A percentile compares a stretch with the other conserved stretches of the same genome.
Evolutionary conservation across 2,329 filamentous ascomycete species (phyloP).

Genomic region (Chaetomium strumarium): DNA sequence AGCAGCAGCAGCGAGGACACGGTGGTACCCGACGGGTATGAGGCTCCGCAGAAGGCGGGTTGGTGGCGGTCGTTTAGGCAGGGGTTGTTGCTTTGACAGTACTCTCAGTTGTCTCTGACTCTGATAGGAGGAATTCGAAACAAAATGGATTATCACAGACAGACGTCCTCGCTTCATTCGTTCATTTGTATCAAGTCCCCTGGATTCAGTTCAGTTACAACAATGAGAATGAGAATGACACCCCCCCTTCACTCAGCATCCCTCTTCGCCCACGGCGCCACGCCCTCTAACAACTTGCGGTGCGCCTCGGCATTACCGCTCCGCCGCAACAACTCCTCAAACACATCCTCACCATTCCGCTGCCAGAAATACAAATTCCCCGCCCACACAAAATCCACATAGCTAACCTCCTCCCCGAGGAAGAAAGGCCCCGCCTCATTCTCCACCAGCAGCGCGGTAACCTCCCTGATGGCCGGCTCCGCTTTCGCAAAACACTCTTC

Average conservation of each 20-base stretch:
- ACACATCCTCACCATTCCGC: slow-evolving; percentile 32
- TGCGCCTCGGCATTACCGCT: slow-evolving; percentile 36
- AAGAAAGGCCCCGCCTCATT: slow-evolving; percentile 52
- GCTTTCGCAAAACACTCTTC: slow-evolving; percentile 45
- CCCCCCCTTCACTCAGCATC: slow-evolving; percentile 29
- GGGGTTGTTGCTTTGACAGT: slow-evolving; percentile 1
- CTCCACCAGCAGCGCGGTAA: slow-evolving; percentile 47
- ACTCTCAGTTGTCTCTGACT: no score
- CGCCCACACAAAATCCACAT: slow-evolving; percentile 49
- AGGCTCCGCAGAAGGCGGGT: background rate
- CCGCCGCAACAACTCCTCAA: slow-evolving; percentile 32
- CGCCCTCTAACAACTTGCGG: slow-evolving; percentile 35
- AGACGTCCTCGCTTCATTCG: no score
- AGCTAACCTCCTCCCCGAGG: slow-evolving; percentile 48
- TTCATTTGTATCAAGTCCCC: no score
- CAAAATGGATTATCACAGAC: no score
- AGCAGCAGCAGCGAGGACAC: background rate
- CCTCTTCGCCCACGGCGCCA: slow-evolving; percentile 38
- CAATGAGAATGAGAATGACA: no score
- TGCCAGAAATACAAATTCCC: slow-evolving; percentile 33
- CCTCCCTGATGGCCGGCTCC: slow-evolving; percentile 30
- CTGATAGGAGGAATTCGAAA: no score
- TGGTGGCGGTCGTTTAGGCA: slow-evolving; percentile 6
- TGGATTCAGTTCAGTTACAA: no score
- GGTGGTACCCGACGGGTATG: background rate